Conservation (phyloP, 208 protist genomes). For the Leishmania lainsoni region DNA sequence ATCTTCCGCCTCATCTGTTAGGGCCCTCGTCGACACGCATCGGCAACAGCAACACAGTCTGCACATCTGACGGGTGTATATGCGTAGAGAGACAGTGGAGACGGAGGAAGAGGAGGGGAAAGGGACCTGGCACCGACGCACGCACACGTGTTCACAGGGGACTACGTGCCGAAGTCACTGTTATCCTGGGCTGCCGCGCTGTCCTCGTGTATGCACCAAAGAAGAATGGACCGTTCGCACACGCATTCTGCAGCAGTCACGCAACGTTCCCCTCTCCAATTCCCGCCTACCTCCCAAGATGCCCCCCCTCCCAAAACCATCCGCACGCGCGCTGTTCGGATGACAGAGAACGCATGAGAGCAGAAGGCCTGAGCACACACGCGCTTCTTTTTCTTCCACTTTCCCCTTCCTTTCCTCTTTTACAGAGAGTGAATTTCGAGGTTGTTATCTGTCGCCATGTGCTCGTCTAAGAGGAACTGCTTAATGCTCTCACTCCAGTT, state of each 20-base stretch:
- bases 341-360: not conserved
- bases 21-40: not conserved
- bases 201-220: not conserved
- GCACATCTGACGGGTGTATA: not conserved
- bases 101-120: not conserved
- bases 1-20: not conserved
- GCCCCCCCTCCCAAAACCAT: not conserved
- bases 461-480: slow-evolving; percentile 94
- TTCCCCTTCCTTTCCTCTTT: not conserved
- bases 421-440: slow-evolving; percentile 97
- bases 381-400: not conserved
- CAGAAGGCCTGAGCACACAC: slow-evolving; percentile 4
- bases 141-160: not conserved
- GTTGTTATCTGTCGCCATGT: slow-evolving; percentile 81
- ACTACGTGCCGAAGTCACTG: not conserved
- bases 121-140: not conserved
- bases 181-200: not conserved
- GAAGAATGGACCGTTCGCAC: not conserved
- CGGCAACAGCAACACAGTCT: not conserved
- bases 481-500: slow-evolving; percentile 94
- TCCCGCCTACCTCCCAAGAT: not conserved
- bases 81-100: not conserved
- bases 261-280: not conserved
- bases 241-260: not conserved
- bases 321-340: not conserved